These are phyloP conservation scores for Aspergillus phoenicis DNA, from an alignment of 2,329 filamentous ascomycete genomes.

Conservation along the genomic window DNA sequence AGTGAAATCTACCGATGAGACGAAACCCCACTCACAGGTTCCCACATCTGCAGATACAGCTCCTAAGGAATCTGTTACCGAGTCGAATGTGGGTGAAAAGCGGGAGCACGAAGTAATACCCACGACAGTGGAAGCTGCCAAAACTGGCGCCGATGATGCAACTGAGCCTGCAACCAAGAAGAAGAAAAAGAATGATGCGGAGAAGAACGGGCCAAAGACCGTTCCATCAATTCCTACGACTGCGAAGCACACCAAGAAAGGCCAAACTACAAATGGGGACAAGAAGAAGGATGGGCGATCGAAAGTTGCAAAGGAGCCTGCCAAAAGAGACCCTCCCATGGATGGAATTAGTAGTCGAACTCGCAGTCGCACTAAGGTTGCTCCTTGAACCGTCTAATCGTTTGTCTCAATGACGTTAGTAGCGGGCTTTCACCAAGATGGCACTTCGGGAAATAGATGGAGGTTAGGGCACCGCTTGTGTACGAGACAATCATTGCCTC, in stretches of 20 bases:
- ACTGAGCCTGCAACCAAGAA: constrained; percentile 38
- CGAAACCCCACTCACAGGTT: constrained; percentile 14
- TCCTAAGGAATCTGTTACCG: constrained; percentile 1
- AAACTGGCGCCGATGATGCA: constrained; percentile 17
- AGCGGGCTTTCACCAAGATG: background rate
- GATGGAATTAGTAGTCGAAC: constrained; percentile 44
- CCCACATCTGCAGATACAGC: constrained; percentile 3
- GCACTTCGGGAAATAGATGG: too few relatives aligned
- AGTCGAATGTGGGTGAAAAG: constrained; percentile 26
- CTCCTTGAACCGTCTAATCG: constrained; percentile 11
- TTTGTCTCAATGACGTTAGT: background rate
- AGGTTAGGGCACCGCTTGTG: background rate
- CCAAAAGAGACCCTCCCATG: constrained; percentile 30
- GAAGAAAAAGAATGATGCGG: constrained; percentile 36
- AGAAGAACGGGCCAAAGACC: constrained; percentile 17
- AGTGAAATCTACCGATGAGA: constrained; percentile 13
- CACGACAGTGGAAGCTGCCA: constrained; percentile 6
- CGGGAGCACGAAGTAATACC: constrained; percentile 25
- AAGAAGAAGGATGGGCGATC: constrained; percentile 35
- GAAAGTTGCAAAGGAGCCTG: constrained; percentile 35
- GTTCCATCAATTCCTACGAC: constrained; percentile 13
- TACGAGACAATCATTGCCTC: background rate
- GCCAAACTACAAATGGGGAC: constrained; percentile 24
- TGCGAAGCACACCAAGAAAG: constrained; percentile 12
- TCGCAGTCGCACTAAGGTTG: constrained; percentile 41